These are phyloP conservation scores for Microsporum ferrugineum DNA, from an alignment of 2,329 filamentous ascomycete genomes.

Conservation along the genomic window DNA sequence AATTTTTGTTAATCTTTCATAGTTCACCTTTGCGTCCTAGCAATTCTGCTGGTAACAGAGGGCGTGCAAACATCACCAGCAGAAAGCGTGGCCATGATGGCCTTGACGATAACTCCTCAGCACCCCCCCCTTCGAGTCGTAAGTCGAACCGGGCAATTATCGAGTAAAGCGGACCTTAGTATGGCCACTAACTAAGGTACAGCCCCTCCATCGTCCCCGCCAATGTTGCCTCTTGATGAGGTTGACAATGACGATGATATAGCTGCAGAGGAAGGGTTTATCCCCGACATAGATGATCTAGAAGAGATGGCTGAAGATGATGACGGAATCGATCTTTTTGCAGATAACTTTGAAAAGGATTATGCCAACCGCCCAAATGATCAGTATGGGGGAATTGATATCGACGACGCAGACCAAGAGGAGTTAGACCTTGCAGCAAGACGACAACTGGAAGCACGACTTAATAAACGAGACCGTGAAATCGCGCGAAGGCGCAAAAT, in stretches of 20 bases:
- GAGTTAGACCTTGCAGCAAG: constrained; percentile 47
- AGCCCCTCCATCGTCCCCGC: constrained; percentile 49
- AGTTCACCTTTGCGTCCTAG: constrained; percentile 75
- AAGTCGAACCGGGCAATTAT: constrained; percentile 25
- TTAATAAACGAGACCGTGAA: constrained; percentile 53
- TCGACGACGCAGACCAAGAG: constrained; percentile 55
- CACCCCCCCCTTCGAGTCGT: constrained; percentile 53
- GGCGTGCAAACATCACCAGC: constrained; percentile 42
- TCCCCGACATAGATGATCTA: constrained; percentile 53
- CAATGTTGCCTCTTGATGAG: constrained; percentile 42
- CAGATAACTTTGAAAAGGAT: constrained; percentile 54
- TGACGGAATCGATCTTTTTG: constrained; percentile 58
- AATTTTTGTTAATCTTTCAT: constrained; percentile 3
- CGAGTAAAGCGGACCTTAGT: constrained; percentile 11
- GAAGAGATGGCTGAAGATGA: constrained; percentile 60
- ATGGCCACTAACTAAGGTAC: not conserved
- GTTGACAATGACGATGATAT: constrained; percentile 34
- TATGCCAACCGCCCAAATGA: constrained; percentile 40
- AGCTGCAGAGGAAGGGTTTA: constrained; percentile 46
- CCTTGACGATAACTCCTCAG: constrained; percentile 51
- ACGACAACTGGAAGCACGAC: constrained; percentile 49
- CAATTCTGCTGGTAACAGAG: constrained; percentile 74
- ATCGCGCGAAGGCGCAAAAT: constrained; percentile 47
- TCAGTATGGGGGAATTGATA: constrained; percentile 46
- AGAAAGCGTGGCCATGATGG: constrained; percentile 53